Evolutionary conservation across 1,139 yeast species (phyloP), one percentile per base, ranked within the genome.

Genomic region (Taiozyma onychis): DNA sequence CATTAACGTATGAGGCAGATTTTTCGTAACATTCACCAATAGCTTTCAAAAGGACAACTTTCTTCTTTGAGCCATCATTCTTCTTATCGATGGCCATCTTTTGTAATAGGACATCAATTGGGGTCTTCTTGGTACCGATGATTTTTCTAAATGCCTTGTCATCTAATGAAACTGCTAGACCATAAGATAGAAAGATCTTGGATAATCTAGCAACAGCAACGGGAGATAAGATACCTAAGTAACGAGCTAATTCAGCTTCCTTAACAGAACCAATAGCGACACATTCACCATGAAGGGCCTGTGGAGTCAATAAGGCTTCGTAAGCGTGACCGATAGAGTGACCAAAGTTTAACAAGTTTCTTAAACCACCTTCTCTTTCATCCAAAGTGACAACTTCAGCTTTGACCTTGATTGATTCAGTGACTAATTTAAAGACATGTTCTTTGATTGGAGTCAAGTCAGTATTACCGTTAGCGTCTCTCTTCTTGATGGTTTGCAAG

Each of bases 271-370:
- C 99, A 55, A 93, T 79, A 10, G 98, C 79, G 21, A 93, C 99
- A 76, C 99, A 93, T 69, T 93, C 99, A 54, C 99, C 99, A 62
- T 93, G 99, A 45, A 93, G 77, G 21, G 96, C 95, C 67, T 91
- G 90, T 9, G 99, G 99, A 5, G 98, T 90, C 57, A 93, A 76
- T 37, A 95, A 82, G 16, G 99, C 99, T 72, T 93, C 99, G 59
- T 87, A 90, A 27, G 99, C 99, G 68, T 93, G 99, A 44, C 99
- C 99, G 62, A 93, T 91, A 39, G 97, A 83, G 68, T 93, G 99
- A 32, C 99, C 99, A 66, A 93, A 95, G 70, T 93, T 93, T 55
- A 93, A 77, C 60, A 93, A 74, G 68, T 93, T 93, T 72, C 99
- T 80, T 60, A 93, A 77, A 2, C 97, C 95, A 48, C 96, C 89